phyloP scores from a whole-genome alignment of 306 rosid genomes.

The Lathyrus aphaca region DNA sequence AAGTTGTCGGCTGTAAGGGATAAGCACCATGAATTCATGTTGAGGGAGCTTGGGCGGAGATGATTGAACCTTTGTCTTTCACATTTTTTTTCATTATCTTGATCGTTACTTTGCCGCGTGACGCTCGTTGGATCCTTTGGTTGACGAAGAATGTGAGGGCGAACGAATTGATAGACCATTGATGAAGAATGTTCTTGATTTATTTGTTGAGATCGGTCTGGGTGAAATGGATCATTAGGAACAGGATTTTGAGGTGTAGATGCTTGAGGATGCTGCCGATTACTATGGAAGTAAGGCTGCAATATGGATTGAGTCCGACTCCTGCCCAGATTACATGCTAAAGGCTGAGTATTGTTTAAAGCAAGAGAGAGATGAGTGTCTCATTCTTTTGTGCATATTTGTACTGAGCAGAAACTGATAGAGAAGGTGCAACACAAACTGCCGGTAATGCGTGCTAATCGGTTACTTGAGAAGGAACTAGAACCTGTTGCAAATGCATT shows the following conservation, averaged over 20 bases:
- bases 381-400: slow-evolving; percentile 46
- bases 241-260: slow-evolving; percentile 60
- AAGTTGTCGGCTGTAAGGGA: slow-evolving; percentile 60
- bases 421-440: slow-evolving; percentile 79
- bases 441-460: slow-evolving; percentile 61
- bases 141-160: slow-evolving; percentile 83
- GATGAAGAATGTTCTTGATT: slow-evolving; percentile 64
- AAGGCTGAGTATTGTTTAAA: slow-evolving; percentile 64
- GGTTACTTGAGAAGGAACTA: slow-evolving; percentile 78
- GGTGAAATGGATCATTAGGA: slow-evolving; percentile 62
- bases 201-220: slow-evolving; percentile 77
- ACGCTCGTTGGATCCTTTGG: slow-evolving; percentile 54
- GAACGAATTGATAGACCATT: slow-evolving; percentile 79
- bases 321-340: slow-evolving; percentile 86
- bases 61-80: slow-evolving; percentile 64
- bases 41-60: slow-evolving; percentile 67
- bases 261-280: slow-evolving; percentile 63
- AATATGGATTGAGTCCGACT: slow-evolving; percentile 69
- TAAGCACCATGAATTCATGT: slow-evolving; percentile 68
- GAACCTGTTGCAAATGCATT: slow-evolving; percentile 72
- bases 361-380: slow-evolving; percentile 55
- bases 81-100: slow-evolving; percentile 59
- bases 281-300: slow-evolving; percentile 77
- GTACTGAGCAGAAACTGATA: slow-evolving; percentile 52
- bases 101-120: slow-evolving; percentile 54